Evolutionary conservation across 805 yeast species (phyloP), one percentile per base, ranked within the genome.

Genomic region (Hanseniaspora pseudoguilliermondii): DNA sequence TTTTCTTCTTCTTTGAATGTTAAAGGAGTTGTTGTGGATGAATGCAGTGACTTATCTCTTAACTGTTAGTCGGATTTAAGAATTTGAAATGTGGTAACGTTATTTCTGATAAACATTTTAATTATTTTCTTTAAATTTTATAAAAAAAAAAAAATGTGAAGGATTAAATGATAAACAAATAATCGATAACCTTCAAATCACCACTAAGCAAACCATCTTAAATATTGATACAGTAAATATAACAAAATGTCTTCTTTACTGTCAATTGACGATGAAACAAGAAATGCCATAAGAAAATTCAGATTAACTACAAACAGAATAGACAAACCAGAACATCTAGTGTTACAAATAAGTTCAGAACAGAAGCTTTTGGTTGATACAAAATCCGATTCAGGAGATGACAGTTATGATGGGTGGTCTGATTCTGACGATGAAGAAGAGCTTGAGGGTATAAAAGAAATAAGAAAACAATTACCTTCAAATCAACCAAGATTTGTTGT

Each of bases 391-490:
- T 84, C 84, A 49, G 88, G 82, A 60, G 67, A 66, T 15, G 62
- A 78, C 23, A 41, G 41, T 1, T 79, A 79, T 60, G 81, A 77
- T 54, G 74, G 83, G 42, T 71, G 69, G 57, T 66, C 70, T 18
- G 70, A 71, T 8, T 76, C 75, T n/a, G 73, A 74, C 16, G 66
- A 81, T 36, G 59, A 57, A 18, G 63, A 60, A 5, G 41, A 85
- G 9, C 85, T 78, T 44, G 88, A 82, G 43, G 47, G 35, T 23
- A 35, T 42, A 9, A 38, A 44, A 9, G 20, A 18, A 5, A 73
- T 89, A 44, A 73, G 74, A 6, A 95, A 87, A 54, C 86, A 81
- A 57, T 69, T 89, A 47, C 96, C 96, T 0, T 95, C 85, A 60
- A 87, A 82, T 63, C 69, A 82, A 13, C 95, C 96, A 15, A 71